Evolutionary conservation across 305 asterid species (phyloP), one percentile per base, ranked within the genome.

Genomic region (Caryopteris hybrid): DNA sequence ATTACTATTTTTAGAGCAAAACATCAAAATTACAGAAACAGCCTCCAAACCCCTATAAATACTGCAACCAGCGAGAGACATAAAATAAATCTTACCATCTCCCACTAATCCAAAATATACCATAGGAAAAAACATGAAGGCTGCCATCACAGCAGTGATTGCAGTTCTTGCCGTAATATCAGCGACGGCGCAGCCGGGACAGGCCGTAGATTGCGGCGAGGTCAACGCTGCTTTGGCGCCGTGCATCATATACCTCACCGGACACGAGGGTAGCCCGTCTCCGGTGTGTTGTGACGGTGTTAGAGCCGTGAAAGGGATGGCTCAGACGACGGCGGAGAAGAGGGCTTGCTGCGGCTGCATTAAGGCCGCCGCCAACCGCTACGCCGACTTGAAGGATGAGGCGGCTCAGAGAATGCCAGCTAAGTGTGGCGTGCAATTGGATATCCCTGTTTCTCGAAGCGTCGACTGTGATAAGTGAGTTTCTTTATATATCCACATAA

Each of bases 401-500:
- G 75, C 64, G 4, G 81, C 78, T 2, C 72, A 61, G 73, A 43
- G 58, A 50, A 56, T 77, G 27, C 78, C 75, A 12, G 3, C 41
- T 7, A 68, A 61, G 43, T 77, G 81, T 34, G 60, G 62, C 0
- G 78, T 77, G 4, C 29, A 64, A 16, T 4, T 72, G 58, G 81
- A 77, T 66, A 46, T 77, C 9, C 78, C 72, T 18, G 55, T 77
- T 38, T 77, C 78, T 33, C 75, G 75, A 18, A 56, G 12, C 1
- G 73, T 77, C 60, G 55, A 77, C 64, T 77, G 78, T 48, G 56
- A 56, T 64, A 76, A 53, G 74, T 70, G 29, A n/a, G n/a, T n/a
- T n/a, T n/a, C n/a, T n/a, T n/a, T n/a, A n/a, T n/a, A n/a, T n/a
- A n/a, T n/a, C n/a, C n/a, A n/a, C n/a, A n/a, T n/a, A n/a, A n/a